Evolutionary conservation across 192 early-diverging fungal species (phyloP), one percentile per base, ranked within the genome.

Genomic region (Dissophora globulifera): DNA sequence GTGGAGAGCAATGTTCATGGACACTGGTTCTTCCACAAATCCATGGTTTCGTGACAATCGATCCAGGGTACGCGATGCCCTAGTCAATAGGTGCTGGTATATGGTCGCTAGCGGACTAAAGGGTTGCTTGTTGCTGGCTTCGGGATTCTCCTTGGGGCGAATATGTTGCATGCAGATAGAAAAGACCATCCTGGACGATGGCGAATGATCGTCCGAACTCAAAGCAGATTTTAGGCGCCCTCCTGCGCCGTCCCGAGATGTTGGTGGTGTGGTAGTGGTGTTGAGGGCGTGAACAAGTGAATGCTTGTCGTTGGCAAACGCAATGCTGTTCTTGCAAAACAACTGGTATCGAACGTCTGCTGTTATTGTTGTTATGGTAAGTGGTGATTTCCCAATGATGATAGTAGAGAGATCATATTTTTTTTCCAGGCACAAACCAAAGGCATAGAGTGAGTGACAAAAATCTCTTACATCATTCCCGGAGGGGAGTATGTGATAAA

Each of bases 121-220:
- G 13, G 20, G 13, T 19, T 41, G 35, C 13, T 38, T 38, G 7
- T 13, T 13, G 35, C 43, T n/a, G 10, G n/a, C n/a, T 4, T 4
- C 43, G 17, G 15, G 16, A 17, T n/a, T n/a, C n/a, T n/a, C 26
- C 30, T 52, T 33, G 43, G 50, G 67, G 38, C 50, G 69, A 41
- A 33, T 22, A 60, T 75, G 58, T 19, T 76, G 49, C 63, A 76
- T 67, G 23, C 29, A 60, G 52, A 76, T 76, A 10, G 72, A 67
- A 57, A 76, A 76, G 1, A 54, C 47, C 58, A 76, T 76, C 32
- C 47, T 50, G 11, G 58, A 54, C 29, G 20, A 55, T 4, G 22
- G 57, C 1, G 58, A 42, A 10, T 13, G 50, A 38, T 59, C 59
- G 3, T 66, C 64, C 13, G 52, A n/a, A 1, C 13, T 47, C 8